Evolutionary conservation across 2,329 filamentous ascomycete genomes (phyloP).

Genomic region (Sporothrix brunneoviolacea): DNA sequence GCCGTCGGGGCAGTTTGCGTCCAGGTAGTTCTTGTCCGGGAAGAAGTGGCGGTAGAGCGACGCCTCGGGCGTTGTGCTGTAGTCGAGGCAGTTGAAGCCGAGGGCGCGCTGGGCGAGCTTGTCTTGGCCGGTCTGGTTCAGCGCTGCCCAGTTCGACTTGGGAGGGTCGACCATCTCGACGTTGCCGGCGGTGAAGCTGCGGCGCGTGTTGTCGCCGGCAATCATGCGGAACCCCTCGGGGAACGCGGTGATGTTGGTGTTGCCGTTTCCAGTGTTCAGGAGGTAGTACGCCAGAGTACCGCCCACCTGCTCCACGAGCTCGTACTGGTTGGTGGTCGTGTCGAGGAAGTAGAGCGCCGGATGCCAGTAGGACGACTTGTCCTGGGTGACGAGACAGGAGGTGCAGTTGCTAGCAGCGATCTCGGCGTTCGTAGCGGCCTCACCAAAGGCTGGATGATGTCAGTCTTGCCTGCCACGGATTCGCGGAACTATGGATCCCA

Average conservation of each 20-base stretch:
- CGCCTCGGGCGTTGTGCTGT: constrained; percentile 56
- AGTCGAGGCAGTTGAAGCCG: constrained; percentile 95
- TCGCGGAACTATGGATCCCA: no score
- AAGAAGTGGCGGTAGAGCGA: constrained; percentile 76
- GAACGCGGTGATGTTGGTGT: constrained; percentile 63
- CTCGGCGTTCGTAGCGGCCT: constrained; percentile 48
- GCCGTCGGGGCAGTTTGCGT: constrained; percentile 75
- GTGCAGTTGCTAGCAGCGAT: constrained; percentile 64
- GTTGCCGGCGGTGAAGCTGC: constrained; percentile 63
- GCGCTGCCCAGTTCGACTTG: constrained; percentile 62
- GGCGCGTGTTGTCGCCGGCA: constrained; percentile 61
- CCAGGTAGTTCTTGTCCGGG: constrained; percentile 72
- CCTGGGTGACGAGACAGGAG: constrained; percentile 70
- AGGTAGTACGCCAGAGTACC: constrained; percentile 92
- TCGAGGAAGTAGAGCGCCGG: constrained; percentile 74
- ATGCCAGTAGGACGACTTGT: constrained; percentile 85
- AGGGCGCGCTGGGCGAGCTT: constrained; percentile 72
- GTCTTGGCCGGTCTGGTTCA: constrained; percentile 58
- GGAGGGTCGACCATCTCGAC: constrained; percentile 56
- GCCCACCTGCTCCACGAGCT: constrained; percentile 66
- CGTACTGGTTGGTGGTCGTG: constrained; percentile 52
- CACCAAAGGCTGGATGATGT: constrained; percentile 52
- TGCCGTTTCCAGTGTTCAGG: constrained; percentile 47
- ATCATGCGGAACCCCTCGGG: constrained; percentile 75
- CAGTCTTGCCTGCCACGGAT: neutral